phyloP scores from a whole-genome alignment of 768 basidiomycete genomes.

The Lanmaoa rubissima region DNA sequence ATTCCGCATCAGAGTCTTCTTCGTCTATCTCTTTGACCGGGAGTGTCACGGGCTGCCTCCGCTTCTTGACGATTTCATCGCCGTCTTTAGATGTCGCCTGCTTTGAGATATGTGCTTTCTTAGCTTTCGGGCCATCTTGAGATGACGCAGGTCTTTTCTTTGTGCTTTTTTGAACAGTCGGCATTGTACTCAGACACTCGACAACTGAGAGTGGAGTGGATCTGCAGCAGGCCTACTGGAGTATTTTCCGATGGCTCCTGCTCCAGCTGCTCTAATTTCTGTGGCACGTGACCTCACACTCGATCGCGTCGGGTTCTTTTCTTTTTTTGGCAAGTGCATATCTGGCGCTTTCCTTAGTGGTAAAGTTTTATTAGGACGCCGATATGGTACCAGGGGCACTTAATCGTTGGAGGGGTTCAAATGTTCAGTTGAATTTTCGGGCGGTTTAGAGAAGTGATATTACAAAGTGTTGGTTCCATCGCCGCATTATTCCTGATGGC shows the following conservation, averaged over 20 bases:
- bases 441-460: no score
- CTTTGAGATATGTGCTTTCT: slow-evolving; percentile 51
- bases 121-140: slow-evolving; percentile 47
- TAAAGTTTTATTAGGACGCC: no score
- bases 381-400: no score
- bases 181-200: slow-evolving; percentile 33
- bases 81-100: slow-evolving; percentile 15
- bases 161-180: slow-evolving; percentile 38
- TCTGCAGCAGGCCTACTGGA: background rate
- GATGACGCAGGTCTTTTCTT: slow-evolving; percentile 52
- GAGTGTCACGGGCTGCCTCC: slow-evolving; percentile 60
- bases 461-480: no score
- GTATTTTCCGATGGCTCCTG: slow-evolving; percentile 1
- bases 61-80: slow-evolving; percentile 46
- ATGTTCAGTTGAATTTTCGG: no score
- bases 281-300: slow-evolving; percentile 17
- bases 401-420: no score
- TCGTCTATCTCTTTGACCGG: slow-evolving; percentile 35
- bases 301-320: background rate
- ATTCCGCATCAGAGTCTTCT: slow-evolving; percentile 37
- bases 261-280: background rate
- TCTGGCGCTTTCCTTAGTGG: no score
- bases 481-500: no score
- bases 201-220: background rate
- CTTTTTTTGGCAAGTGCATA: no score